Evolutionary conservation across 225 moss, liverwort and hornwort species (phyloP).

Genomic region (Polytrichum commune): DNA sequence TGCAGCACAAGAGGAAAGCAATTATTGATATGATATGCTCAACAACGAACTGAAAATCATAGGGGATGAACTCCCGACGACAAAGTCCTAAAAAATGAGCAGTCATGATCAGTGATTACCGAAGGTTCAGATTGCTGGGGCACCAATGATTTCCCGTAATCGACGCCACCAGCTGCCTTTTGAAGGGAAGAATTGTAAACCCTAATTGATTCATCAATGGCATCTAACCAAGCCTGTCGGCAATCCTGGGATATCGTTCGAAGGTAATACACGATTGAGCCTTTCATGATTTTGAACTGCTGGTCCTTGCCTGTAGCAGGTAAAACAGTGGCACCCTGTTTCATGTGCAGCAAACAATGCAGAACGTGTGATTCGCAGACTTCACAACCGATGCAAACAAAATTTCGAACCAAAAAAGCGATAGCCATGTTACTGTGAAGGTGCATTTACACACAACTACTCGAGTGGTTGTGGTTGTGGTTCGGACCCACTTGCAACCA

Average conservation of each 20-base stretch:
- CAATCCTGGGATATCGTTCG: constrained; percentile 80
- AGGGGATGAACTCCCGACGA: no score
- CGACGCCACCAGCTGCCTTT: constrained; percentile 82
- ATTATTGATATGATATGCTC: no score
- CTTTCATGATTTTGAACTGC: constrained; percentile 96
- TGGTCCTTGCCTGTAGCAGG: constrained; percentile 82
- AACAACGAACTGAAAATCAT: no score
- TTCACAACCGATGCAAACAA: no score
- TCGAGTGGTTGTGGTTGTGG: no score
- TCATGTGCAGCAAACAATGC: background rate
- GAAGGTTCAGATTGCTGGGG: constrained; percentile 84
- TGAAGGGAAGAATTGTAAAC: constrained; percentile 81
- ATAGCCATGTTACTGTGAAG: no score
- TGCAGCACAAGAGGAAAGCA: no score
- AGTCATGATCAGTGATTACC: constrained; percentile 33
- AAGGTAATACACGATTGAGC: constrained; percentile 85
- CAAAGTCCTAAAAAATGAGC: no score
- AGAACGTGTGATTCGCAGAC: no score
- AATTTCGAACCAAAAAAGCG: no score
- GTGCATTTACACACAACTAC: no score
- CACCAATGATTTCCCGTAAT: constrained; percentile 57
- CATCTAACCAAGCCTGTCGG: constrained; percentile 94
- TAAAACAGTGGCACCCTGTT: constrained; percentile 82
- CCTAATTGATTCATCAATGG: constrained; percentile 79
- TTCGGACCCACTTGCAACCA: no score